Evolutionary conservation across 106 monocot species (phyloP), one percentile per base, ranked within the genome.

Genomic region (Agapanthus africanus): DNA sequence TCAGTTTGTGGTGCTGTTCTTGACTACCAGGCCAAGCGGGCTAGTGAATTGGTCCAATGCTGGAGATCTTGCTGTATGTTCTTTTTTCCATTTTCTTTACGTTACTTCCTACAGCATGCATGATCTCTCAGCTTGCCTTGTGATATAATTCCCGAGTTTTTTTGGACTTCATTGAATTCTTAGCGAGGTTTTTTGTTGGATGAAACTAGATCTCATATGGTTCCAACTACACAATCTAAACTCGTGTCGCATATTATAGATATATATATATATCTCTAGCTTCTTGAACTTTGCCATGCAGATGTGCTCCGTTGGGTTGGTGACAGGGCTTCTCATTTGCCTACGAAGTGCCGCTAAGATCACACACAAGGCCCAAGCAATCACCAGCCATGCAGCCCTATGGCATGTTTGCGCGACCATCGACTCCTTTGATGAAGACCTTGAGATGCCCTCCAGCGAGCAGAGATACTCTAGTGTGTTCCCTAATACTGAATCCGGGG

Each of bases 341-440:
- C 81, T 97, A 7, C 82, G 84, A 0, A 87, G 89, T 39, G 95
- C 95, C 0, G 92, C 92, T 0, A 91, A 88, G 79, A 97, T 97
- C 72, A 97, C 95, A n/a, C 95, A 97, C 73, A 97, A 84, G 70
- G 88, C 95, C 2, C 91, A 91, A 60, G 83, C 91, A 10, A 86
- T 97, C 63, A 97, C 91, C 0, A 87, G 91, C 82, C 84, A 76
- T 23, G 95, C 95, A 3, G 88, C 95, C 1, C 75, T 74, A 6
- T 97, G 95, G 95, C 95, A 97, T 36, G 86, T 75, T 9, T 84
- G 75, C 7, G 88, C 91, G 3, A 97, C 91, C 41, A 79, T 97
- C 26, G 78, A 86, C 10, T 73, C 77, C 25, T 86, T 66, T 9
- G 77, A 78, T 8, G 59, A 36, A 18, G 83, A 79, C n/a, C 23